Evolutionary conservation across 768 basidiomycete genomes (phyloP).

Genomic region (Xerocomellus amylosporus): DNA sequence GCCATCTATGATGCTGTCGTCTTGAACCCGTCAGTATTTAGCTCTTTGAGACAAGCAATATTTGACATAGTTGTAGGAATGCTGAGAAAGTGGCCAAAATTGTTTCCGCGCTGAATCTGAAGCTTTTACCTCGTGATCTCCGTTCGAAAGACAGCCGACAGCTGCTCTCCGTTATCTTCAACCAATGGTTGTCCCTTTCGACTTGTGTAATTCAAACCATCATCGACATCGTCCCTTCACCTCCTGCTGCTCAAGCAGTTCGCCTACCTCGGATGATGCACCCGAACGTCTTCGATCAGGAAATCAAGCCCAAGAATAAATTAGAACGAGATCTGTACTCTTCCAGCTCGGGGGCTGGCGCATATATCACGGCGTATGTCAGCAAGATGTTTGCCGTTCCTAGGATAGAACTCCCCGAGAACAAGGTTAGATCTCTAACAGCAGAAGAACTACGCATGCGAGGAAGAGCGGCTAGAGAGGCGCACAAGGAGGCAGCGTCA

Average conservation of each 20-base stretch:
- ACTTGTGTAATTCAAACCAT: slow-evolving; percentile 88
- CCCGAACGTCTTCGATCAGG: slow-evolving; percentile 65
- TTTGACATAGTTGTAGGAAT: slow-evolving; percentile 53
- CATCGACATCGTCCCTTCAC: slow-evolving; percentile 93
- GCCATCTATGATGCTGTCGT: slow-evolving; percentile 90
- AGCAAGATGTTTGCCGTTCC: slow-evolving; percentile 98
- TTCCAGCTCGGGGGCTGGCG: slow-evolving; percentile 56
- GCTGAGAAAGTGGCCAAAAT: slow-evolving; percentile 88
- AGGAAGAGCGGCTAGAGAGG: slow-evolving; percentile 54
- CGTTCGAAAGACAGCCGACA: slow-evolving; percentile 87
- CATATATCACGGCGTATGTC: slow-evolving; percentile 79
- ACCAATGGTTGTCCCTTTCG: slow-evolving; percentile 94
- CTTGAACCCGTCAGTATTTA: slow-evolving; percentile 74
- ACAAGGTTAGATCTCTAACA: slow-evolving; percentile 71
- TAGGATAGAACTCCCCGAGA: slow-evolving; percentile 78
- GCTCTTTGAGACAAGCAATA: background rate
- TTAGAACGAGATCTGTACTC: slow-evolving; percentile 82
- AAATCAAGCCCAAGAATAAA: slow-evolving; percentile 64
- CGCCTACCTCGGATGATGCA: slow-evolving; percentile 92
- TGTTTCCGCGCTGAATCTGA: slow-evolving; percentile 74
- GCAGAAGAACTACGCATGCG: slow-evolving; percentile 79
- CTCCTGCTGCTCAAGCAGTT: slow-evolving; percentile 71
- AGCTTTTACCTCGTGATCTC: slow-evolving; percentile 83
- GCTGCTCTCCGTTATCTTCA: slow-evolving; percentile 82
- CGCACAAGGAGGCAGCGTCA: slow-evolving; percentile 33